A percentile compares a stretch with the other conserved stretches of the same genome.
phyloP scores from a whole-genome alignment of 2,329 filamentous ascomycete species.

The Delphinella strobiligena region DNA sequence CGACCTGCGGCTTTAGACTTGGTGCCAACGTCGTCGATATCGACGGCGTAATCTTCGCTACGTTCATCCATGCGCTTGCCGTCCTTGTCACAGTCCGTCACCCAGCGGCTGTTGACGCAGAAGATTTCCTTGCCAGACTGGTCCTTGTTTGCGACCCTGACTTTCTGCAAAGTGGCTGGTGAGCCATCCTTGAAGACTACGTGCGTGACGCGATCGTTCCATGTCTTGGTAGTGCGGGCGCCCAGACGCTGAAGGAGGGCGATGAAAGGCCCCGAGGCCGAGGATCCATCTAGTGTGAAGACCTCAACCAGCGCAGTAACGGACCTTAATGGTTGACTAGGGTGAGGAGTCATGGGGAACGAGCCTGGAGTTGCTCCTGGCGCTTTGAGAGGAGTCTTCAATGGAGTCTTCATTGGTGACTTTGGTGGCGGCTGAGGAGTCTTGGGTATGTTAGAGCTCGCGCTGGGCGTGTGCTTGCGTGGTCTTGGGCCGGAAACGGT shows the following conservation, averaged over 20 bases:
- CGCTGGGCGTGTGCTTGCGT: conserved; percentile 8
- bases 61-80: conserved; percentile 19
- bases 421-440: conserved; percentile 11
- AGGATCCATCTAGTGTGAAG: conserved; percentile 23
- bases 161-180: conserved; percentile 20
- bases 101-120: conserved; percentile 26
- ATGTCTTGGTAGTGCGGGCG: conserved; percentile 22
- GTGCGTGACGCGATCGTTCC: conserved; percentile 24
- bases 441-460: conserved; percentile 15
- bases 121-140: conserved; percentile 16
- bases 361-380: conserved; percentile 16
- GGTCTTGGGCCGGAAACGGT: conserved; percentile 4
- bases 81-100: conserved; percentile 21
- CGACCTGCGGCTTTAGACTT: conserved; percentile 12
- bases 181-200: conserved; percentile 27
- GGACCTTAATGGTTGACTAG: conserved; percentile 19
- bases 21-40: conserved; percentile 17
- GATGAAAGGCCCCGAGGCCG: conserved; percentile 22
- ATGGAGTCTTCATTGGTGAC: conserved; percentile 14
- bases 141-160: conserved; percentile 21
- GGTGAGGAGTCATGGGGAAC: conserved; percentile 24
- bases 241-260: conserved; percentile 22
- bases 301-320: conserved; percentile 24
- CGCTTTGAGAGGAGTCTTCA: conserved; percentile 19
- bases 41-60: conserved; percentile 21